Percentiles rank a stretch among this genome's conserved stretches.
Conservation (phyloP, 164 flowering plant species). For the Vitis vinifera region DNA sequence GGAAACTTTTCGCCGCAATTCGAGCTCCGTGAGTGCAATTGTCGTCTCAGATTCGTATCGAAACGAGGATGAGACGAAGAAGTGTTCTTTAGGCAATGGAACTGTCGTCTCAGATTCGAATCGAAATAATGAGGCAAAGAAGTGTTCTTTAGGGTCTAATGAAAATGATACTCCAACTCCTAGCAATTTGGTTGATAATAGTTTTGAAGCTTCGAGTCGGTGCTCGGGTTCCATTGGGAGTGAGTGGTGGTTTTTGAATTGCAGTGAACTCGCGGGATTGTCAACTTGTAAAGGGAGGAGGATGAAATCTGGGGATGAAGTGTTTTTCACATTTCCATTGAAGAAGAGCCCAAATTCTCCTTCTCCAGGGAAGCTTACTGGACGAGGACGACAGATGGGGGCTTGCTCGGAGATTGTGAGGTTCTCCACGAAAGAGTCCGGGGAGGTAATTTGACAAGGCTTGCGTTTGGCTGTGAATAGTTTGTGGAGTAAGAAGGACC, state of each 20-base stretch:
- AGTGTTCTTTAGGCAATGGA: neutral
- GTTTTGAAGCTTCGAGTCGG: slow-evolving; percentile 6
- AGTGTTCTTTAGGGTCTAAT: slow-evolving; percentile 1
- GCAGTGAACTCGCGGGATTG: slow-evolving; percentile 66
- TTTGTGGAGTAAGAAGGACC: too few relatives aligned
- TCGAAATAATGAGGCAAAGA: slow-evolving; percentile 2
- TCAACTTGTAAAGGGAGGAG: slow-evolving; percentile 91
- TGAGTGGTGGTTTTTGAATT: slow-evolving; percentile 85
- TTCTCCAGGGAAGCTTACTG: slow-evolving; percentile 45
- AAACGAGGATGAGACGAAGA: slow-evolving; percentile 1
- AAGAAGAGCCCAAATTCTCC: slow-evolving; percentile 33
- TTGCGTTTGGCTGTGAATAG: too few relatives aligned
- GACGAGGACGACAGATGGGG: slow-evolving; percentile 49
- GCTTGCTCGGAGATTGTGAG: slow-evolving; percentile 87
- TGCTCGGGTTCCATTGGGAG: slow-evolving; percentile 18
- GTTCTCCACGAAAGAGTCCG: slow-evolving; percentile 70
- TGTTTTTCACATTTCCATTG: slow-evolving; percentile 61
- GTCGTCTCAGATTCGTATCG: slow-evolving; percentile 5
- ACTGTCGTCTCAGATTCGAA: slow-evolving; percentile 6
- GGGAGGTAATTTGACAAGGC: slow-evolving; percentile 60
- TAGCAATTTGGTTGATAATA: neutral
- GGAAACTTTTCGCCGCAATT: slow-evolving; percentile 7
- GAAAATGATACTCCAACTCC: slow-evolving; percentile 1
- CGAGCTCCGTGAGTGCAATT: slow-evolving; percentile 6
- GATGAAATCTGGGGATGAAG: slow-evolving; percentile 64